Percentiles rank a stretch among this genome's conserved stretches.
phyloP scores from a whole-genome alignment of 345 rosid genomes.

The Eucalyptus tenuipes region DNA sequence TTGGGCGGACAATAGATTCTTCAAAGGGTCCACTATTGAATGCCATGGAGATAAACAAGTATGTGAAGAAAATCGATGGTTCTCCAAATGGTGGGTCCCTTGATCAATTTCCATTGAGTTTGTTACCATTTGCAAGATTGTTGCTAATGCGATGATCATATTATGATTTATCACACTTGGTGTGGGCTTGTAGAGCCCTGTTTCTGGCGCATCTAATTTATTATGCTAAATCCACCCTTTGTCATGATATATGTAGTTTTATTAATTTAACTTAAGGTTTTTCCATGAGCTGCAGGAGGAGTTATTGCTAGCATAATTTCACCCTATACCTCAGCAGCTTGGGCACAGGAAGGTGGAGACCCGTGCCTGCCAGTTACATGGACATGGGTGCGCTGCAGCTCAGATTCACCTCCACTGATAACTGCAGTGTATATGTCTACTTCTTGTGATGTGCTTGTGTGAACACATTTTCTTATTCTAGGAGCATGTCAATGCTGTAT shows the following conservation, averaged over 20 bases:
- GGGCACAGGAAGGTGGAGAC: slow-evolving; percentile 97
- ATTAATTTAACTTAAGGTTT: background rate
- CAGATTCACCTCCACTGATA: slow-evolving; percentile 53
- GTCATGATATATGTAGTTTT: background rate
- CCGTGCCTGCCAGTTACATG: slow-evolving; percentile 91
- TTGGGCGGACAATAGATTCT: slow-evolving; percentile 76
- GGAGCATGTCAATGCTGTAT: background rate
- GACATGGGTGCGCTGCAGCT: slow-evolving; percentile 84
- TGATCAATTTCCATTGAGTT: background rate
- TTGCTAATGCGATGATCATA: background rate
- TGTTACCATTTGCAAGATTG: background rate
- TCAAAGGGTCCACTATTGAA: slow-evolving; percentile 82
- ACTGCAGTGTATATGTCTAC: slow-evolving; percentile 38
- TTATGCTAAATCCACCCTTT: background rate
- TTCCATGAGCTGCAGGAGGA: slow-evolving; percentile 38
- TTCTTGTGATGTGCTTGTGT: background rate
- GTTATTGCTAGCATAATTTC: slow-evolving; percentile 38
- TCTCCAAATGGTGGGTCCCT: slow-evolving; percentile 58
- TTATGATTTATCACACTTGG: background rate
- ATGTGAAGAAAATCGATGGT: slow-evolving; percentile 65
- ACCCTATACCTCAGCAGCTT: slow-evolving; percentile 40
- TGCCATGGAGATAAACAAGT: slow-evolving; percentile 84
- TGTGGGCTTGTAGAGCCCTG: background rate
- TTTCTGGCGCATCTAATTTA: background rate
- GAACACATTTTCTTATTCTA: background rate